phyloP scores from a whole-genome alignment of 2,329 filamentous ascomycete genomes.

The Aaosphaeria pasadenensis region DNA sequence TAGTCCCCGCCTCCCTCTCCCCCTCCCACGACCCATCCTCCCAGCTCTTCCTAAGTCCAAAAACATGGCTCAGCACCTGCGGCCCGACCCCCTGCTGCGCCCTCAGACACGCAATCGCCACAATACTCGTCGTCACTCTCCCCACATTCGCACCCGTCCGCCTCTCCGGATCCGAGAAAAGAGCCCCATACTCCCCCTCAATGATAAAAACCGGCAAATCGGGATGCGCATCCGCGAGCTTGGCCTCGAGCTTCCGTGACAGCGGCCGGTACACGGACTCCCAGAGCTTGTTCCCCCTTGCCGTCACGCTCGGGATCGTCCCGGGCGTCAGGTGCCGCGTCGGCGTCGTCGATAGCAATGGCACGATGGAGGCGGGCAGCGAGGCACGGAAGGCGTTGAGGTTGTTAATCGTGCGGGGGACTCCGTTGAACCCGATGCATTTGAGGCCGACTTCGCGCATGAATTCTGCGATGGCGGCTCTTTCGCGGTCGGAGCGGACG shows the following conservation, averaged over 20 bases:
- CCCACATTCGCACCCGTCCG: conserved; percentile 54
- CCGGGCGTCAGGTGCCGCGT: conserved; percentile 43
- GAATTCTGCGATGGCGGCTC: conserved; percentile 58
- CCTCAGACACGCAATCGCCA: conserved; percentile 69
- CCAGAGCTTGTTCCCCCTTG: conserved; percentile 66
- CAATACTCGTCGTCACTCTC: conserved; percentile 65
- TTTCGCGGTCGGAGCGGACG: conserved; percentile 15
- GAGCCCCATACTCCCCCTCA: conserved; percentile 65
- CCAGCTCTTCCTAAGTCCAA: conserved; percentile 71
- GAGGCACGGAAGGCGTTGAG: conserved; percentile 65
- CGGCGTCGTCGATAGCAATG: conserved; percentile 52
- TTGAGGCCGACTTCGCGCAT: conserved; percentile 72
- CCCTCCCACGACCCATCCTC: conserved; percentile 58
- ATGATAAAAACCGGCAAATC: conserved; percentile 77
- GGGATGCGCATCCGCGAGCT: conserved; percentile 69
- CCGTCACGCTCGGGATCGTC: conserved; percentile 53
- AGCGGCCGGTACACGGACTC: conserved; percentile 72
- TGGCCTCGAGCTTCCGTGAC: conserved; percentile 64
- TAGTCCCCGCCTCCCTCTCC: conserved; percentile 40
- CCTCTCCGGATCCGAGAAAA: conserved; percentile 65
- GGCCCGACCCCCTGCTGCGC: conserved; percentile 77
- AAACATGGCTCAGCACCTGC: conserved; percentile 77
- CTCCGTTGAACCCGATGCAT: conserved; percentile 72
- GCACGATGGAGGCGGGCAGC: conserved; percentile 55
- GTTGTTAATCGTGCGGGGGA: conserved; percentile 77